Evolutionary conservation across 305 asterid species (phyloP).

Genomic region (Fraxinus paxiana): DNA sequence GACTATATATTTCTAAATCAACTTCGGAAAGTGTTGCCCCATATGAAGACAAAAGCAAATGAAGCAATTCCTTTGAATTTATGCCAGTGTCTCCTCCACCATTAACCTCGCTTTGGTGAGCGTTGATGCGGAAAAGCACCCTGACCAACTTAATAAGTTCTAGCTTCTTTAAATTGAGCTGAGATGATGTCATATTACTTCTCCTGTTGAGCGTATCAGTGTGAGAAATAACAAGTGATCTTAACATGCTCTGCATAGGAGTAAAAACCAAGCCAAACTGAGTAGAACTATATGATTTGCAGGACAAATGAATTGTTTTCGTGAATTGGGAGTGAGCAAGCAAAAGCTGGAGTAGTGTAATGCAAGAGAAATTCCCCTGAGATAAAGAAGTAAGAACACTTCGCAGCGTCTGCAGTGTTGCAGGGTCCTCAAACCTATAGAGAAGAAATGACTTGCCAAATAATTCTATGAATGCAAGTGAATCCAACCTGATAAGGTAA

Average conservation of each 20-base stretch:
- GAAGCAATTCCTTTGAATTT: slow-evolving; percentile 58
- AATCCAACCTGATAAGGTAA: slow-evolving; percentile 49
- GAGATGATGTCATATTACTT: slow-evolving; percentile 29
- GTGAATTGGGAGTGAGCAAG: slow-evolving; percentile 79
- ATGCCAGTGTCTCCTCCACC: slow-evolving; percentile 51
- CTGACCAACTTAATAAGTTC: slow-evolving; percentile 81
- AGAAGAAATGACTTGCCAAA: slow-evolving; percentile 62
- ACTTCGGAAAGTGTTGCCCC: slow-evolving; percentile 65
- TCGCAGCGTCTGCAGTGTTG: slow-evolving; percentile 61
- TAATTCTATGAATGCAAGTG: slow-evolving; percentile 62
- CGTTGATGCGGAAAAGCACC: slow-evolving; percentile 51
- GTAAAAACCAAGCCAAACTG: slow-evolving; percentile 60
- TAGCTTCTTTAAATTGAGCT: slow-evolving; percentile 39
- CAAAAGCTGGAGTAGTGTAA: slow-evolving; percentile 58
- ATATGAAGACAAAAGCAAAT: slow-evolving; percentile 66
- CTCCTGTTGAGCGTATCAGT: slow-evolving; percentile 29
- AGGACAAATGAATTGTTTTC: slow-evolving; percentile 40
- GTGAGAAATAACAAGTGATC: slow-evolving; percentile 35
- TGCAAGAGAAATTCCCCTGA: slow-evolving; percentile 59
- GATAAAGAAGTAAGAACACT: slow-evolving; percentile 49
- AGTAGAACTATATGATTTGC: slow-evolving; percentile 38
- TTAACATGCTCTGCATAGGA: slow-evolving; percentile 68
- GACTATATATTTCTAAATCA: slow-evolving; percentile 71
- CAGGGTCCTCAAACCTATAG: slow-evolving; percentile 77
- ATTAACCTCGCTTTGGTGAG: slow-evolving; percentile 38